Base-by-base conservation (phyloP, 176 grass and related monocot genomes). In the Carex littledalei region DNA sequence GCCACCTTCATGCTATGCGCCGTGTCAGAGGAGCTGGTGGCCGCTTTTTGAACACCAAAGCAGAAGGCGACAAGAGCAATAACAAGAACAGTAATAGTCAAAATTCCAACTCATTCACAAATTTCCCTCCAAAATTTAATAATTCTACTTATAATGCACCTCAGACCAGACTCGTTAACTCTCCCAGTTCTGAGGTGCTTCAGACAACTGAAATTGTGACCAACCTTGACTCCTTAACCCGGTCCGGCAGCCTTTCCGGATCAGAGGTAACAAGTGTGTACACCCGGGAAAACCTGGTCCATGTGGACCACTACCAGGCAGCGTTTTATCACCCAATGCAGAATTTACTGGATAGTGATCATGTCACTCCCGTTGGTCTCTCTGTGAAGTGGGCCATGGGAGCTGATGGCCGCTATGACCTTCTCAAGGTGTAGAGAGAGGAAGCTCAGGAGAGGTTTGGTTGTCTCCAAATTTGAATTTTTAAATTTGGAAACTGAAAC, bases 41-140 rank as follows among this genome's bases (percentile, higher is more conserved):
- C 20, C 96, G 96, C 29, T 99, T 99, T 82, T 86, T 99, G n/a
- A 99, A 95, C 91, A 94, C 84, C 0, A 95, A 98, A 88, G 90
- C 87, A n/a, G 84, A 91, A 62, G 88, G 45, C 5, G 7, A 35
- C 5, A 79, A 86, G 22, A 84, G 4, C 11, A 39, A 59, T 5
- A 84, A 58, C 39, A 24, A 13, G 13, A 68, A 62, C 21, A 16
- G 10, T 72, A 92, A 89, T 14, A 68, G 15, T 47, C 35, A 83
- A 9, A 69, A 83, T 35, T 83, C 37, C 61, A 83, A 69, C 45
- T 18, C 41, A 3, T 7, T 67, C 22, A 68, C 62, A 45, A 67
- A 68, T 35, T 56, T 83, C 39, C n/a, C 62, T 68, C 41, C 63
- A 68, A 68, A 34, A 34, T 6, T 67, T 83, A 22, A 55, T 37